These are phyloP conservation scores for Athelia psychrophila DNA, from an alignment of 1,284 basidiomycete species.

Conservation along the genomic window DNA sequence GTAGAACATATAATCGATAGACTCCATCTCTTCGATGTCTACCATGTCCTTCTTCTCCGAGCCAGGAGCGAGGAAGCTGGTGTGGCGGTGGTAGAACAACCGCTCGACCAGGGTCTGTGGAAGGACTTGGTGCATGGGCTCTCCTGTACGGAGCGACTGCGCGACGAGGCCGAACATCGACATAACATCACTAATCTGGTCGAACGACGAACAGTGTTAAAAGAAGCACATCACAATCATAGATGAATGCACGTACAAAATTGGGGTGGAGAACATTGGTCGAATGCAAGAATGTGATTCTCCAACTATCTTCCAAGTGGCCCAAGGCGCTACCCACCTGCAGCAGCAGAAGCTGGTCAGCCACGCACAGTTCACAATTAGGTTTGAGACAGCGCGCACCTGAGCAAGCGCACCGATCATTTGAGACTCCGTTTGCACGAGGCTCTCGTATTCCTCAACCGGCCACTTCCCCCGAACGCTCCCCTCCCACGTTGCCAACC, in stretches of 20 bases:
- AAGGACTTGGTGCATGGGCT: conserved; percentile 43
- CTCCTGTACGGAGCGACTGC: conserved; percentile 43
- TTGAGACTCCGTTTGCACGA: conserved; percentile 38
- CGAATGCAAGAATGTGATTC: conserved; percentile 35
- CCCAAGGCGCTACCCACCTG: conserved; percentile 41
- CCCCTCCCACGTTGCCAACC: conserved; percentile 44
- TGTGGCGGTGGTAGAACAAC: conserved; percentile 38
- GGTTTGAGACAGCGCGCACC: conserved; percentile 25
- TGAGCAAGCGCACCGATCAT: conserved; percentile 40
- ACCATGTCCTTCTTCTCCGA: conserved; percentile 9
- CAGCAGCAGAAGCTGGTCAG: conserved; percentile 2
- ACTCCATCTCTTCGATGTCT: conserved; percentile 25
- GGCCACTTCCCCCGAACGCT: conserved; percentile 52
- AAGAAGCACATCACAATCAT: not conserved
- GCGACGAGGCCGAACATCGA: conserved; percentile 42
- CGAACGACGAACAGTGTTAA: too few relatives aligned
- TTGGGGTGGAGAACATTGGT: conserved; percentile 48
- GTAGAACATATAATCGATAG: conserved; percentile 43
- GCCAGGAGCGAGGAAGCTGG: not conserved
- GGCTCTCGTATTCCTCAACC: conserved; percentile 39
- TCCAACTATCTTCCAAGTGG: conserved; percentile 36
- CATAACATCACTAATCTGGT: conserved; percentile 43
- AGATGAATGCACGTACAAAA: conserved; percentile 15
- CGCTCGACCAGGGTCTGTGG: conserved; percentile 41
- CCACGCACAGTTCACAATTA: too few relatives aligned